Percentiles rank a stretch among this genome's conserved stretches.
Conservation (phyloP, 2,329 filamentous ascomycete species). For the Dothistroma septosporum region DNA sequence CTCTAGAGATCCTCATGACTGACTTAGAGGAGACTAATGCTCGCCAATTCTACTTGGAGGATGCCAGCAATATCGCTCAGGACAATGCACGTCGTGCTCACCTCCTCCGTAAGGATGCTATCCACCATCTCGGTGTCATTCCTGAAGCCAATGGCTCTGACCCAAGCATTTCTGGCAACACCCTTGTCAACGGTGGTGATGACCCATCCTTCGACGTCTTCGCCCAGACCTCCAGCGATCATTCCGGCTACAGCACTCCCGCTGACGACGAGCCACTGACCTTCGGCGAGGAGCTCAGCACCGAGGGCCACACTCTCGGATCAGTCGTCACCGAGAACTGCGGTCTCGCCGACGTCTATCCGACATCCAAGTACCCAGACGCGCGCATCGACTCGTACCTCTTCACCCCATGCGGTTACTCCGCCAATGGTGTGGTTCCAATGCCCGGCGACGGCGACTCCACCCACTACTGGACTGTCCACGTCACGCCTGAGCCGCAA, state of each 20-base stretch:
- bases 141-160: constrained; percentile 45
- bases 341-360: constrained; percentile 85
- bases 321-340: constrained; percentile 87
- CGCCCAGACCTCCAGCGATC: constrained; percentile 65
- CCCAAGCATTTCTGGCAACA: constrained; percentile 36
- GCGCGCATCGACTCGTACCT: constrained; percentile 92
- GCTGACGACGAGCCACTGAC: constrained; percentile 52
- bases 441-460: constrained; percentile 52
- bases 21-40: constrained; percentile 63
- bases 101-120: constrained; percentile 58
- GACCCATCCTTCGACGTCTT: constrained; percentile 72
- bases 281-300: constrained; percentile 72
- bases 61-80: constrained; percentile 87
- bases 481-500: constrained; percentile 93
- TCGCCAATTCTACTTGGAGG: constrained; percentile 66
- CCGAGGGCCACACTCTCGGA: constrained; percentile 88
- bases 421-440: constrained; percentile 91
- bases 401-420: constrained; percentile 95
- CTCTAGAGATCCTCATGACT: constrained; percentile 65
- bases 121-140: constrained; percentile 58
- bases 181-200: constrained; percentile 33
- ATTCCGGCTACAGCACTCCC: constrained; percentile 50
- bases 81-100: constrained; percentile 66
- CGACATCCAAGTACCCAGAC: constrained; percentile 80
- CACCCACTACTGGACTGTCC: constrained; percentile 94